These are phyloP conservation scores for Aspergillus novoparasiticus DNA, from an alignment of 2,329 filamentous ascomycete genomes.

Conservation along the genomic window DNA sequence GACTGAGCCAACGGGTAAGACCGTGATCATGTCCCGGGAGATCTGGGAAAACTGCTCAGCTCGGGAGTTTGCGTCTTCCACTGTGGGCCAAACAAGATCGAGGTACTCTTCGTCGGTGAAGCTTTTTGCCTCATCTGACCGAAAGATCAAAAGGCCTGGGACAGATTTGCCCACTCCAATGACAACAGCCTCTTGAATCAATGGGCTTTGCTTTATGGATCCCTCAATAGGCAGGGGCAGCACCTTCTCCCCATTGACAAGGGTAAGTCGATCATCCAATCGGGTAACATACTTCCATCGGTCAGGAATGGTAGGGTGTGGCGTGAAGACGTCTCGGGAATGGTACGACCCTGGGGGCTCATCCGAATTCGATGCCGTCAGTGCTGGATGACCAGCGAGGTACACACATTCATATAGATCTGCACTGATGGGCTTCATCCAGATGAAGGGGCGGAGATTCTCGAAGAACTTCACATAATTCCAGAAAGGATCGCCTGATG, in stretches of 20 bases:
- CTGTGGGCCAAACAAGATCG: constrained; percentile 38
- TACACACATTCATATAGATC: constrained; percentile 36
- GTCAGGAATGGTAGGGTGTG: constrained; percentile 31
- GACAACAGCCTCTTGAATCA: constrained; percentile 36
- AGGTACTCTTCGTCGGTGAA: constrained; percentile 39
- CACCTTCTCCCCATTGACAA: constrained; percentile 39
- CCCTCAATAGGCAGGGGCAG: constrained; percentile 38
- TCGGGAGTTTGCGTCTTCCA: constrained; percentile 43
- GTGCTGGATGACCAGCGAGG: constrained; percentile 32
- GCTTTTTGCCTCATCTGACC: constrained; percentile 21
- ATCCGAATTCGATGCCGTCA: constrained; percentile 35
- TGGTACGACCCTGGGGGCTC: constrained; percentile 37
- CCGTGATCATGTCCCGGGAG: constrained; percentile 43
- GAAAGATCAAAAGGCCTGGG: constrained; percentile 34
- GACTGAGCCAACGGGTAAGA: constrained; percentile 35
- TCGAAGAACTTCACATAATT: constrained; percentile 46
- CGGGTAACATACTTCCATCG: constrained; percentile 39
- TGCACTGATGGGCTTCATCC: constrained; percentile 38
- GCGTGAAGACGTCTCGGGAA: constrained; percentile 36
- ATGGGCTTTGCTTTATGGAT: constrained; percentile 32
- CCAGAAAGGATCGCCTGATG: constrained; percentile 44
- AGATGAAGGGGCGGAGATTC: constrained; percentile 39
- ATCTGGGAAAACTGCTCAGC: constrained; percentile 50
- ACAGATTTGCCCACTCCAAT: constrained; percentile 29
- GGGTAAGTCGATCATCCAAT: constrained; percentile 36